phyloP scores from a whole-genome alignment of 1,139 yeast species.

The Blastobotrys aristatus region DNA sequence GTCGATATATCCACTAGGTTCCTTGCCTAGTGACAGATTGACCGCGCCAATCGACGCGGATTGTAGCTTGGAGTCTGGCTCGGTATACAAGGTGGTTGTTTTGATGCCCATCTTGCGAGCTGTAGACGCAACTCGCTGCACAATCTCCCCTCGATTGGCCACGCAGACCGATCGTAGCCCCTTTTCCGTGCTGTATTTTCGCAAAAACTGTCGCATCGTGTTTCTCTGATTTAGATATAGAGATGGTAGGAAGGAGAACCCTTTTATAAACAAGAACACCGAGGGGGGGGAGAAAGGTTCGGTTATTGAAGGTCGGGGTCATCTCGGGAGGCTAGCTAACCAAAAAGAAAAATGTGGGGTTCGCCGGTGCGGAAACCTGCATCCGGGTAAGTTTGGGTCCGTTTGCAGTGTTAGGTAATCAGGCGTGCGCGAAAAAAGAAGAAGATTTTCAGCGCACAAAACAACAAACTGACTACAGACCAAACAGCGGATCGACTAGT shows the following conservation, averaged over 20 bases:
- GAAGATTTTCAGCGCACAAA: too few relatives aligned
- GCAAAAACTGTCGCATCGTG: slow-evolving; percentile 7
- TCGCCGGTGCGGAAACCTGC: too few relatives aligned
- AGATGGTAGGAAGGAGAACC: background rate
- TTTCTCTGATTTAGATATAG: background rate
- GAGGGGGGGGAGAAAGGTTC: background rate
- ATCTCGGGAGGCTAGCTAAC: slow-evolving; percentile 4
- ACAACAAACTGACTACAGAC: too few relatives aligned
- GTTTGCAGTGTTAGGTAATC: too few relatives aligned
- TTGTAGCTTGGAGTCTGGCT: slow-evolving; percentile 41
- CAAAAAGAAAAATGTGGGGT: too few relatives aligned
- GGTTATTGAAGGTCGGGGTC: slow-evolving; percentile 1
- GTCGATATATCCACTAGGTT: slow-evolving; percentile 43
- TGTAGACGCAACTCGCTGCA: slow-evolving; percentile 40
- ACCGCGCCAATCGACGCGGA: slow-evolving; percentile 39
- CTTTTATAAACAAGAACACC: background rate
- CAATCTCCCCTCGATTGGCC: slow-evolving; percentile 48
- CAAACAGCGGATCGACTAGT: too few relatives aligned
- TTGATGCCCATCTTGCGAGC: slow-evolving; percentile 38
- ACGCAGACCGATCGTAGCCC: slow-evolving; percentile 37
- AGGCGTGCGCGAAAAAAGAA: too few relatives aligned
- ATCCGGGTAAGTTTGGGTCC: too few relatives aligned
- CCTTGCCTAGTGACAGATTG: slow-evolving; percentile 37
- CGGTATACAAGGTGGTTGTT: slow-evolving; percentile 41
- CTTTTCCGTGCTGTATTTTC: slow-evolving; percentile 17